Base-by-base conservation (phyloP, 768 basidiomycete genomes). In the Calocera cornea region DNA sequence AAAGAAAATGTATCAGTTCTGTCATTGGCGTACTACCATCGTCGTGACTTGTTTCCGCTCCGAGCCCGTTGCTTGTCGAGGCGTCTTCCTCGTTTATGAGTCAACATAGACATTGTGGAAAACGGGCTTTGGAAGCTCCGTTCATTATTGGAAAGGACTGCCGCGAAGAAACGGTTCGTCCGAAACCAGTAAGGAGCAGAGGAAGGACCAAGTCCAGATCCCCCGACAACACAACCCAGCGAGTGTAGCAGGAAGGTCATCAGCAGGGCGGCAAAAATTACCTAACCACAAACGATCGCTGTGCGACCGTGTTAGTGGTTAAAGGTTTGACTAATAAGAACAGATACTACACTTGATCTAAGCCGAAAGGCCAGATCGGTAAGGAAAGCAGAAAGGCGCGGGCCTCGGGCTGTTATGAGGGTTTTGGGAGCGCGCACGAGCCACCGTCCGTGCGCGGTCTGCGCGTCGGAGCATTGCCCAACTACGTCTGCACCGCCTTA, bases 291-390 rank as follows among this genome's bases (percentile, higher is more conserved):
- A 68, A 71, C 68, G 71, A 71, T 67, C 68, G 69, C 75, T 66
- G 71, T 73, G 74, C 68, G 68, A 68, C 72, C 72, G 72, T 75
- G 71, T 72, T 72, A 76, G 75, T 73, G 73, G 75, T 77, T 75
- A 76, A 75, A n/a, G n/a, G n/a, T n/a, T n/a, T n/a, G n/a, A 75
- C 82, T 84, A 80, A 85, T 86, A 88, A 90, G 88, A 89, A 90
- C 89, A 91, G 88, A 90, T 91, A 90, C 89, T 90, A 90, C 89
- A 90, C 89, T 90, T 90, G 88, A 90, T 90, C 89, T 89, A 90
- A 90, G 89, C 89, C 88, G 89, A 89, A 87, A 89, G 88, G 87
- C 87, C 87, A 88, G 87, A 89, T 87, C 88, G 87, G 87, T 87
- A 81, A 86, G 72, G 78, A 68, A 68, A 50, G 11, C 10, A 50